A percentile compares a stretch with the other conserved stretches of the same genome.
Evolutionary conservation across 1,139 yeast species (phyloP).

Genomic region (Entelexis paramagnoliae): DNA sequence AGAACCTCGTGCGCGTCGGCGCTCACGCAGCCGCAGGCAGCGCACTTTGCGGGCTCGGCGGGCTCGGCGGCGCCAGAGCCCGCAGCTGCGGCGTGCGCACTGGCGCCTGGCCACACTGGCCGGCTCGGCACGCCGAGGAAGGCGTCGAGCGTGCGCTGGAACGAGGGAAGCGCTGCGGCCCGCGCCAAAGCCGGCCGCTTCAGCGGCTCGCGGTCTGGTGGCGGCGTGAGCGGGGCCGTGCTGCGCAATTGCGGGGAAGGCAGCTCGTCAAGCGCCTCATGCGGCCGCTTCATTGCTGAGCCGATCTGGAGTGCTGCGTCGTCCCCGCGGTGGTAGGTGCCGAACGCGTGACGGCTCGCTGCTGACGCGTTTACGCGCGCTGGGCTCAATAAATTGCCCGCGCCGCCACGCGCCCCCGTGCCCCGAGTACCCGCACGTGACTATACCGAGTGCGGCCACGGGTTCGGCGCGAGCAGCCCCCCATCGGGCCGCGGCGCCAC

Average conservation of each 20-base stretch:
- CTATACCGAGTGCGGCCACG: no score
- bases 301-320: no score
- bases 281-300: not conserved
- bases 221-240: conserved; percentile 4
- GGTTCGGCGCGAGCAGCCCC: no score
- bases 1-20: conserved; percentile 10
- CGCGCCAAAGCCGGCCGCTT: conserved; percentile 7
- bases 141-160: conserved; percentile 14
- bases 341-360: no score
- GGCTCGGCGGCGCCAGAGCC: not conserved
- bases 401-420: no score
- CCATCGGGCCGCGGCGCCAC: no score
- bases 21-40: conserved; percentile 5
- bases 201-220: not conserved
- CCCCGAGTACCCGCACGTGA: no score
- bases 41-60: not conserved
- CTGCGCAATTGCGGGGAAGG: not conserved
- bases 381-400: no score
- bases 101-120: conserved; percentile 1
- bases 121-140: conserved; percentile 12
- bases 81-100: not conserved
- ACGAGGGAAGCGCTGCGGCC: not conserved
- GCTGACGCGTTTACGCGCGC: no score
- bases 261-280: not conserved
- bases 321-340: no score